These are phyloP conservation scores for Fusarium udum DNA, from an alignment of 2,329 filamentous ascomycete species.

Conservation along the genomic window DNA sequence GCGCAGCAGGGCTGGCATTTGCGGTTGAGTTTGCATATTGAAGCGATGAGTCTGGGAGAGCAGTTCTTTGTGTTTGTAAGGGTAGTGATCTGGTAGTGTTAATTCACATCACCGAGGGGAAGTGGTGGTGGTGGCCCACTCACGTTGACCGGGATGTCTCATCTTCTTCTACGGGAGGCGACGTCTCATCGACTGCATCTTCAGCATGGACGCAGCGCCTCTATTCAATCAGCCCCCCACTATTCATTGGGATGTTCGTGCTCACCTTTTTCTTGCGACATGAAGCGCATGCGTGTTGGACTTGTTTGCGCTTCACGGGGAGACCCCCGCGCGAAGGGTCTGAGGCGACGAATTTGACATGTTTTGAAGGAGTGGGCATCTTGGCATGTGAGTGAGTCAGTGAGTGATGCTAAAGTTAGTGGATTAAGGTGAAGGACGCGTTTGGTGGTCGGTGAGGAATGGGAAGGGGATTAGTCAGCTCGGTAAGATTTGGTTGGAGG, in stretches of 20 bases:
- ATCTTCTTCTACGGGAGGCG: conserved; percentile 26
- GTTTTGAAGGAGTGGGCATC: conserved; percentile 38
- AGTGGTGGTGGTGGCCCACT: conserved; percentile 21
- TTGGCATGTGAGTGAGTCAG: not conserved
- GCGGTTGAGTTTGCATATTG: not conserved
- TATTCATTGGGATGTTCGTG: not conserved
- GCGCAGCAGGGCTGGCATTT: conserved; percentile 2
- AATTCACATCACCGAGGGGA: not conserved
- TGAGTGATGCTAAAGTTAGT: not conserved
- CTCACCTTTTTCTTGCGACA: conserved; percentile 66
- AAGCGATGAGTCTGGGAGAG: conserved; percentile 3
- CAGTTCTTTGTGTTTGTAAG: conserved; percentile 1
- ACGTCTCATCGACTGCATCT: conserved; percentile 44
- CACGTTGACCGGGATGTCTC: conserved; percentile 46
- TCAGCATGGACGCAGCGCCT: conserved; percentile 57
- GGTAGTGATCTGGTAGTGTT: conserved; percentile 26
- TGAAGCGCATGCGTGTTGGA: conserved; percentile 64
- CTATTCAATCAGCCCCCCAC: conserved; percentile 37
- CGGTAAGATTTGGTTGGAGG: not conserved
- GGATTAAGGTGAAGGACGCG: not conserved
- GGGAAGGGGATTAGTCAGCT: conserved; percentile 26
- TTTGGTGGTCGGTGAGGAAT: conserved; percentile 19
- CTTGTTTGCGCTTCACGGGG: conserved; percentile 68
- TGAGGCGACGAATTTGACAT: conserved; percentile 66
- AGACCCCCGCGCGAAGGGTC: conserved; percentile 60